phyloP scores from a whole-genome alignment of 805 yeast species.

The Candida koratica region DNA sequence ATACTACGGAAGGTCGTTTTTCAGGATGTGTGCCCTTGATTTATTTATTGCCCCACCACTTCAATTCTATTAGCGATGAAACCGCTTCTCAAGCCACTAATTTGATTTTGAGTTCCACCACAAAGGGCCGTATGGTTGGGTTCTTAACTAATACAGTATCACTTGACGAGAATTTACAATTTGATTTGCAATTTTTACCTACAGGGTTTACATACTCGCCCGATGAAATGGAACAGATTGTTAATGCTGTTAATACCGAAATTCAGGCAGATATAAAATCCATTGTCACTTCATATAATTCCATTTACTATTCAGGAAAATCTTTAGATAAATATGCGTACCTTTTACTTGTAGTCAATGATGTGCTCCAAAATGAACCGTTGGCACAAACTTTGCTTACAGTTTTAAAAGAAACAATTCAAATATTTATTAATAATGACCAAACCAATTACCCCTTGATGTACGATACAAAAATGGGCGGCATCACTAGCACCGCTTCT shows the following conservation, averaged over 20 bases:
- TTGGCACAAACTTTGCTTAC: constrained; percentile 31
- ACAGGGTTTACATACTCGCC: constrained; percentile 34
- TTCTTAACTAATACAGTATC: constrained; percentile 35
- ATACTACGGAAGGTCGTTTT: constrained; percentile 47
- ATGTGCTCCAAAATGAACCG: constrained; percentile 39
- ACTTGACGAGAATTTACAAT: constrained; percentile 37
- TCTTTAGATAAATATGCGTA: constrained; percentile 53
- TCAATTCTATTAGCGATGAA: constrained; percentile 27
- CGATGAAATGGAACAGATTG: constrained; percentile 41
- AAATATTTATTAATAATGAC: constrained; percentile 32
- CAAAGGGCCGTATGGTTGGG: constrained; percentile 49
- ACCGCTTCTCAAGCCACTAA: constrained; percentile 34
- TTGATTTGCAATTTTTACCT: constrained; percentile 41
- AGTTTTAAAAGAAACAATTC: constrained; percentile 42
- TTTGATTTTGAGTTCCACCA: constrained; percentile 40
- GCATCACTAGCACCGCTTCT: constrained; percentile 49
- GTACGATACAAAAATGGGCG: constrained; percentile 52
- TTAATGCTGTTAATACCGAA: constrained; percentile 44
- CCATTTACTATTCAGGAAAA: constrained; percentile 52
- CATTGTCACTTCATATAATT: constrained; percentile 30
- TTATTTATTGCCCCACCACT: constrained; percentile 52
- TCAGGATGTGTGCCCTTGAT: constrained; percentile 40
- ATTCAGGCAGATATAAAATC: constrained; percentile 41
- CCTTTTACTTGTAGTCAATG: constrained; percentile 46
- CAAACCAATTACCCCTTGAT: constrained; percentile 43